These are phyloP conservation scores for Lachnellula occidentalis DNA, from an alignment of 2,329 filamentous ascomycete genomes.

Conservation along the genomic window DNA sequence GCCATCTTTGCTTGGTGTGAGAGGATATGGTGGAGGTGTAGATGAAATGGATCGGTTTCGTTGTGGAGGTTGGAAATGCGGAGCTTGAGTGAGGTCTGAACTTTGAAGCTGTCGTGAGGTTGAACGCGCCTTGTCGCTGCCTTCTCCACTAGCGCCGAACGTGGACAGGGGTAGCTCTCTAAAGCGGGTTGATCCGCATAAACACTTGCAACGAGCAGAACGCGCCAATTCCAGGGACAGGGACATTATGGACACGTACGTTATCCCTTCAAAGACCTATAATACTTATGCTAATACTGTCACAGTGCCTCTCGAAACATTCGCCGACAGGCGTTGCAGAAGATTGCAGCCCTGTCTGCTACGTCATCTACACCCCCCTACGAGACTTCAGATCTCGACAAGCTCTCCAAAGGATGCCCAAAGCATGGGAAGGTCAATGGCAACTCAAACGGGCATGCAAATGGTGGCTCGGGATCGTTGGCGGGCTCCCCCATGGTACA, in stretches of 20 bases:
- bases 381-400: constrained; percentile 59
- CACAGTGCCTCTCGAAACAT: constrained; percentile 44
- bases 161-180: neutral
- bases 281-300: constrained; percentile 15
- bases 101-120: constrained; percentile 5
- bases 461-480: constrained; percentile 38
- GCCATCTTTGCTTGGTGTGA: constrained; percentile 41
- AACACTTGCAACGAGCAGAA: neutral
- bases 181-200: neutral
- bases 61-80: constrained; percentile 1
- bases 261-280: neutral
- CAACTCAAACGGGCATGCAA: constrained; percentile 43
- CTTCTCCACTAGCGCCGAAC: constrained; percentile 19
- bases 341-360: constrained; percentile 59
- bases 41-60: neutral
- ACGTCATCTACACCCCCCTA: constrained; percentile 47
- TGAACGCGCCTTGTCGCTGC: constrained; percentile 24
- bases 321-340: constrained; percentile 57
- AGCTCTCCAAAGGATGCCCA: constrained; percentile 53
- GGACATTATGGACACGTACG: constrained; percentile 22
- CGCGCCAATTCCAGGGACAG: neutral
- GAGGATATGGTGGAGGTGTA: neutral
- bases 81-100: constrained; percentile 4
- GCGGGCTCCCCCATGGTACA: constrained; percentile 57
- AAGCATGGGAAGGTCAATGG: constrained; percentile 39